A percentile compares a stretch with the other conserved stretches of the same genome.
Evolutionary conservation across 192 early-diverging fungal genomes (phyloP).

Genomic region (Umbelopsis sp.): DNA sequence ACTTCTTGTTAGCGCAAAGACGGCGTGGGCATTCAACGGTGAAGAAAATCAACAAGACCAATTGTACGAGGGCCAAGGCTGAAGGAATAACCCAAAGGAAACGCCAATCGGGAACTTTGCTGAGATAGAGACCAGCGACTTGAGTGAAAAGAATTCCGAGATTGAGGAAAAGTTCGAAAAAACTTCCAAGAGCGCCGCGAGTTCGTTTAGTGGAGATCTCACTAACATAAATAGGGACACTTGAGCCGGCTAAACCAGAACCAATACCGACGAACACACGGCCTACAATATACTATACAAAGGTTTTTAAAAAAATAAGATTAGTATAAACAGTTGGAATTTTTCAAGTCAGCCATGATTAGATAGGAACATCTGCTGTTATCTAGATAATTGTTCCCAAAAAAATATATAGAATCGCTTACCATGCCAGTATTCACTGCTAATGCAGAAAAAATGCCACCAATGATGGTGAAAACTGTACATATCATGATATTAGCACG

Average conservation of each 20-base stretch:
- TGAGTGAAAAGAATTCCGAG: slow-evolving; percentile 75
- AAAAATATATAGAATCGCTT: slow-evolving; percentile 18
- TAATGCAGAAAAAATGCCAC: slow-evolving; percentile 62
- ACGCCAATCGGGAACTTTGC: slow-evolving; percentile 67
- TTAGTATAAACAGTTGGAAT: not conserved
- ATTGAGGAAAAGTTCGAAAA: slow-evolving; percentile 76
- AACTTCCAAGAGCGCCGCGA: slow-evolving; percentile 69
- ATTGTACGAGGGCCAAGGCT: slow-evolving; percentile 62
- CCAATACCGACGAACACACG: slow-evolving; percentile 74
- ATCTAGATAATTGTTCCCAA: not conserved
- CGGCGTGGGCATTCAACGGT: slow-evolving; percentile 78
- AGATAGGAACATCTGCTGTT: not conserved
- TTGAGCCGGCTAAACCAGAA: slow-evolving; percentile 63
- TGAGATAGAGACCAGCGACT: slow-evolving; percentile 61
- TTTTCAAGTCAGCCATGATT: not conserved
- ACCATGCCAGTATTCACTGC: slow-evolving; percentile 62
- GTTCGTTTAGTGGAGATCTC: slow-evolving; percentile 74
- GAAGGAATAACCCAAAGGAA: slow-evolving; percentile 61
- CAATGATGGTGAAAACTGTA: slow-evolving; percentile 67
- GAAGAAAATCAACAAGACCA: slow-evolving; percentile 58
- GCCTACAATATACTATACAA: slow-evolving; percentile 52
- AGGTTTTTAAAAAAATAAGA: not conserved
- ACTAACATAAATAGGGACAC: slow-evolving; percentile 65
- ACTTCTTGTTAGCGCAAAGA: slow-evolving; percentile 47
- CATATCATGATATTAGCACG: slow-evolving; percentile 57